phyloP scores from a whole-genome alignment of 345 rosid species.

The Punica granatum region DNA sequence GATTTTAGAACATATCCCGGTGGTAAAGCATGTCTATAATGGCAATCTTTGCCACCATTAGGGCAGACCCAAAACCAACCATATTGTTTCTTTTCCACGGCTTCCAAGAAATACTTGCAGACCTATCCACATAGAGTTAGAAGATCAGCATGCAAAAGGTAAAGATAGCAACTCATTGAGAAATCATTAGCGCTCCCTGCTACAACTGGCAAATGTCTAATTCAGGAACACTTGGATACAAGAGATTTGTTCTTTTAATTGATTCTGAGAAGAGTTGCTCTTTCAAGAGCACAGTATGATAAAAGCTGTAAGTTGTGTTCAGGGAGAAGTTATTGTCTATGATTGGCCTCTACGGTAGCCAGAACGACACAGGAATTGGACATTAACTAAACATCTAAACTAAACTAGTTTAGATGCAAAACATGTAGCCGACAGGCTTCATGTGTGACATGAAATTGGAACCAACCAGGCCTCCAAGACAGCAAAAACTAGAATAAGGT shows the following conservation, averaged over 20 bases:
- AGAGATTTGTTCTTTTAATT: background rate
- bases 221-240: background rate
- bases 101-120: conserved; percentile 92
- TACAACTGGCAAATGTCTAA: background rate
- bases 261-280: too few relatives aligned
- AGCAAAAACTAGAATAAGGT: background rate
- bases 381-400: background rate
- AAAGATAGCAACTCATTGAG: background rate
- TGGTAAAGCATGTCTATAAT: conserved; percentile 96
- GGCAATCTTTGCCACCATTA: conserved; percentile 79
- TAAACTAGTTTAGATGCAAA: background rate
- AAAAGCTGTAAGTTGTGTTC: too few relatives aligned
- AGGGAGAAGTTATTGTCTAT: too few relatives aligned
- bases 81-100: conserved; percentile 93
- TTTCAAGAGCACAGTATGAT: too few relatives aligned
- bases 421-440: background rate
- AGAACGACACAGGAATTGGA: too few relatives aligned
- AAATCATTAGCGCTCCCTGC: background rate
- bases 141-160: background rate
- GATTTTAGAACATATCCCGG: conserved; percentile 88
- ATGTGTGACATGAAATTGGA: background rate
- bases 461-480: background rate
- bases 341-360: too few relatives aligned
- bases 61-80: conserved; percentile 99
- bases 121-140: conserved; percentile 36